These are phyloP conservation scores for Neoascochyta sp. DNA, from an alignment of 2,329 filamentous ascomycete genomes.

Conservation along the genomic window DNA sequence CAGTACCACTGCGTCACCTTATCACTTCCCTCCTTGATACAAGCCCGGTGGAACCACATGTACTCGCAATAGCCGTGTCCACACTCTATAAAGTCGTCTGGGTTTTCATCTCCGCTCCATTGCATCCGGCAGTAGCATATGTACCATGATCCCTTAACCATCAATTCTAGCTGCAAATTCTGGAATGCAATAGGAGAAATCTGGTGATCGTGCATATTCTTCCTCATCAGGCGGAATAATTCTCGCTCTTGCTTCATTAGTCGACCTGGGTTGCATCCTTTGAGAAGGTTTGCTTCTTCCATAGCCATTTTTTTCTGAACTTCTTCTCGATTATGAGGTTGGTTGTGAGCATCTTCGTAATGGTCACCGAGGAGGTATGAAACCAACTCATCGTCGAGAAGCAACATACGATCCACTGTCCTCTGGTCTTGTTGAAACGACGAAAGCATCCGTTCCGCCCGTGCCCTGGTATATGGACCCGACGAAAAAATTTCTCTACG, in stretches of 20 bases:
- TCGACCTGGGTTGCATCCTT: conserved; percentile 9
- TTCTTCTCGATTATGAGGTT: no score
- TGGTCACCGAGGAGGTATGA: conserved; percentile 9
- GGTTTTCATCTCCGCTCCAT: not conserved
- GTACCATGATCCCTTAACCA: no score
- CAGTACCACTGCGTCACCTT: conserved; percentile 26
- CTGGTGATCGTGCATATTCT: no score
- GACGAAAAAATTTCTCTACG: conserved; percentile 3
- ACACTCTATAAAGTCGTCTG: conserved; percentile 12
- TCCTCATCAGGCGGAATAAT: no score
- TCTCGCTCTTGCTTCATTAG: conserved; percentile 16
- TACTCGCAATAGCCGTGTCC: conserved; percentile 13
- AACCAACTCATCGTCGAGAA: conserved; percentile 20
- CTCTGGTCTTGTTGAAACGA: conserved; percentile 12
- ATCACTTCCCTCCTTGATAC: conserved; percentile 16
- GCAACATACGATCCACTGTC: conserved; percentile 21
- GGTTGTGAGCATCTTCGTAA: no score
- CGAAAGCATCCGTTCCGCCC: conserved; percentile 14
- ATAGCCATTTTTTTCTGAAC: no score
- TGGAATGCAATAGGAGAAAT: no score
- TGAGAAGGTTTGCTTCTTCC: conserved; percentile 10
- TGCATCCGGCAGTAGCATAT: conserved; percentile 26
- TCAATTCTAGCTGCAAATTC: no score
- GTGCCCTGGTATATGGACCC: conserved; percentile 23
- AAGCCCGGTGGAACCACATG: conserved; percentile 20